Base-by-base conservation (phyloP, 495 filamentous ascomycete species). In the Entonaema liquescens region DNA sequence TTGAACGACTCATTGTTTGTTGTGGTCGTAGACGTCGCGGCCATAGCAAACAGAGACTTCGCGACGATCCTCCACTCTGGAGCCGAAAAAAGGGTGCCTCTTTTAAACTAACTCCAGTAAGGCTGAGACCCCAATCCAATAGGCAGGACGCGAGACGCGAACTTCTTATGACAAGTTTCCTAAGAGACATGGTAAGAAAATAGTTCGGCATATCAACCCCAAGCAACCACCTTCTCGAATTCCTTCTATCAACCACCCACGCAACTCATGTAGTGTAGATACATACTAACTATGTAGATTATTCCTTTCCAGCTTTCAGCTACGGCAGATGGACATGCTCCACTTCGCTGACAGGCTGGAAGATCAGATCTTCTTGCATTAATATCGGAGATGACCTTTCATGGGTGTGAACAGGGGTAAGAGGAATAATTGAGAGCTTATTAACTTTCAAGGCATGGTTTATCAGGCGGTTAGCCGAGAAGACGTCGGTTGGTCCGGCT, bases 351-450 rank as follows among this genome's bases (percentile, higher is more conserved):
- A 65, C 36, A 69, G 65, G 50, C 53, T 65, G 60, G 28, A 60
- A 73, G 70, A 69, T 73, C 65, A 68, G 70, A 73, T 73, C 60
- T 61, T 73, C 60, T 69, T 68, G 70, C 70, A 73, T 73, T 68
- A 54, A 73, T 50, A 55, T 65, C 70, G 70, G 70, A 73, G 70
- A 73, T 73, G 70, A 73, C 70, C 70, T 65, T 73, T 17, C 59
- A 68, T 63, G 62, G 64, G 38, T 67, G 9, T 6, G 40, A 15
- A 25, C 70, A 64, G 40, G 60, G 70, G 35, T 69, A 1, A 58
- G 35, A 55, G 9, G 44, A 62, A 63, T 71, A 67, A 19, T 62
- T 26, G 21, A 31, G 7, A 54, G 19, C 57, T 63, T 62, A 63
- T 62, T 58, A 58, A 17, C 50, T 52, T 36, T 42, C 42, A 31